Evolutionary conservation across 495 filamentous ascomycete genomes (phyloP).

Genomic region (Penicillium argentinense): DNA sequence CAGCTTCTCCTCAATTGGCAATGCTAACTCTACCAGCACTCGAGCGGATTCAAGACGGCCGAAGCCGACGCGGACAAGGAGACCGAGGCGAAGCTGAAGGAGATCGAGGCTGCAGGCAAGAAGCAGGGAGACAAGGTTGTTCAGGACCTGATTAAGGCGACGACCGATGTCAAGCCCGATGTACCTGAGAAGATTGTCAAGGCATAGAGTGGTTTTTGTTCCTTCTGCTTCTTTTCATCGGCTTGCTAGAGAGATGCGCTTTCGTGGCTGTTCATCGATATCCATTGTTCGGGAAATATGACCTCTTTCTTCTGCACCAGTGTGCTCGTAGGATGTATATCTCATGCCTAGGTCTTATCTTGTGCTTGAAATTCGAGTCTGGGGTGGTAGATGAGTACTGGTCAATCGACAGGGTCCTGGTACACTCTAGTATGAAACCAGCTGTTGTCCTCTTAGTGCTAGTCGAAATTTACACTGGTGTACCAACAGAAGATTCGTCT

Average conservation of each 20-base stretch:
- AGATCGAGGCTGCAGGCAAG: slow-evolving; percentile 77
- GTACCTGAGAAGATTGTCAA: slow-evolving; percentile 56
- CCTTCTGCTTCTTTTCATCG: slow-evolving; percentile 19
- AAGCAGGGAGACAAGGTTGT: slow-evolving; percentile 79
- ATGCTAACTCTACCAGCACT: slow-evolving; percentile 56
- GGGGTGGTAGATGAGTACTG: too few species aligned
- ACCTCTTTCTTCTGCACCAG: slow-evolving; percentile 8
- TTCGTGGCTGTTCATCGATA: slow-evolving; percentile 30
- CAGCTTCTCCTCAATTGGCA: too few species aligned
- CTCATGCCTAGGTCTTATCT: too few species aligned
- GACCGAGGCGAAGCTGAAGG: slow-evolving; percentile 74
- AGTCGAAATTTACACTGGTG: too few species aligned
- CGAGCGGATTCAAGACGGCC: slow-evolving; percentile 81
- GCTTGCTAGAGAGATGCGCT: slow-evolving; percentile 18
- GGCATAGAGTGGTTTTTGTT: slow-evolving; percentile 31
- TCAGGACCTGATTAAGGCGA: slow-evolving; percentile 72
- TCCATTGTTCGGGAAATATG: slow-evolving; percentile 26
- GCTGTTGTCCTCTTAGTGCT: too few species aligned
- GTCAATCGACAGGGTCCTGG: too few species aligned
- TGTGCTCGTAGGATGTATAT: too few species aligned
- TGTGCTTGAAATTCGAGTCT: too few species aligned
- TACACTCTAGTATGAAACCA: too few species aligned
- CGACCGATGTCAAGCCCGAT: slow-evolving; percentile 75
- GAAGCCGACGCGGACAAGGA: slow-evolving; percentile 84
- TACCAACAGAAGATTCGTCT: too few species aligned